Conservation (phyloP, 257 asterid genomes). For the Solanum sejunctum region DNA sequence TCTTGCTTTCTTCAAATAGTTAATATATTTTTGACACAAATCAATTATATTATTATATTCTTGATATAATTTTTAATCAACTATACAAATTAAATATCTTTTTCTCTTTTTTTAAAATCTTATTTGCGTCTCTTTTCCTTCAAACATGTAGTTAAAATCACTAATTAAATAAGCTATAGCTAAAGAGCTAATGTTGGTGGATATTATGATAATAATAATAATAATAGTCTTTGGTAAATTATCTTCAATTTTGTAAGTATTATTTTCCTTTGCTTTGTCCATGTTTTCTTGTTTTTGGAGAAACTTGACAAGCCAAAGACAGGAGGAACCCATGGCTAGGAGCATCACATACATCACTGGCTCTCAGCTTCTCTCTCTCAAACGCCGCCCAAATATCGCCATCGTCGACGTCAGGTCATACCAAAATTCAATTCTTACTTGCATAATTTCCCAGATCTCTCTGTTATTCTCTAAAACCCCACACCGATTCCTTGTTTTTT, state of each 20-base stretch:
- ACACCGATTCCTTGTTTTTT: not conserved
- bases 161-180: too few relatives aligned
- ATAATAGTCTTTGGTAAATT: not conserved
- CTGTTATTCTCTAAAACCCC: not conserved
- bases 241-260: not conserved
- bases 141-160: too few relatives aligned
- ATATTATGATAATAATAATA: not conserved
- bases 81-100: not conserved
- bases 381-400: constrained; percentile 54
- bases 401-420: constrained; percentile 77
- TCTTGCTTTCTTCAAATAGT: not conserved
- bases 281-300: not conserved
- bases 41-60: not conserved
- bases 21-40: not conserved
- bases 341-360: constrained; percentile 64
- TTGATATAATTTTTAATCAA: too few relatives aligned
- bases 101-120: too few relatives aligned
- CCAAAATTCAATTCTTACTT: not conserved
- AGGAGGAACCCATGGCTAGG: constrained; percentile 33
- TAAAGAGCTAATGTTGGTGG: not conserved
- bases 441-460: not conserved
- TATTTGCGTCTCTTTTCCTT: too few relatives aligned
- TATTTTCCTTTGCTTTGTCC: not conserved
- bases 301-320: not conserved
- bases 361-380: constrained; percentile 62